Conservation (phyloP, 2,329 filamentous ascomycete species). For the Xylariaceae sp. region DNA sequence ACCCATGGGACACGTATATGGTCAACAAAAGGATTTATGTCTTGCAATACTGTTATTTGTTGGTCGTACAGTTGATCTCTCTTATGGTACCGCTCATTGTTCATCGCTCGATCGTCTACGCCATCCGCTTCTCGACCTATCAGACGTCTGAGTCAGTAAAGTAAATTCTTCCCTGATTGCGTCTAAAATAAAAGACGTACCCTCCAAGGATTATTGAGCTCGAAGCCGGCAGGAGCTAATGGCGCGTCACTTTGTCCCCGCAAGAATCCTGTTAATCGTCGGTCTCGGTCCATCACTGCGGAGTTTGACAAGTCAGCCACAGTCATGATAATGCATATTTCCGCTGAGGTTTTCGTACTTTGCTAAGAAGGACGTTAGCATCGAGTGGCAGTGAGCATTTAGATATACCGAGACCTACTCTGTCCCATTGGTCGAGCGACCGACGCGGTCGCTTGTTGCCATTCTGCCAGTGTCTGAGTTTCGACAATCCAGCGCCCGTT, state of each 20-base stretch:
- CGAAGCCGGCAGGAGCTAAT: slow-evolving; percentile 63
- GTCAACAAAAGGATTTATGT: slow-evolving; percentile 26
- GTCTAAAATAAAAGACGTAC: slow-evolving; percentile 50
- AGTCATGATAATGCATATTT: background rate
- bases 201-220: slow-evolving; percentile 68
- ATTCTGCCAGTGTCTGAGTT: slow-evolving; percentile 63
- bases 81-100: slow-evolving; percentile 14
- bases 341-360: slow-evolving; percentile 53
- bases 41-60: slow-evolving; percentile 29
- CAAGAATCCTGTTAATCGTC: slow-evolving; percentile 63
- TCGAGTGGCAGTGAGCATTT: background rate
- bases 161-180: slow-evolving; percentile 5
- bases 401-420: slow-evolving; percentile 48
- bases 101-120: slow-evolving; percentile 40
- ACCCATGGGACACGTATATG: slow-evolving; percentile 27
- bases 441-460: slow-evolving; percentile 66
- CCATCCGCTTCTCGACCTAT: slow-evolving; percentile 61
- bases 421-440: slow-evolving; percentile 68
- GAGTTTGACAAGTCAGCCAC: slow-evolving; percentile 25
- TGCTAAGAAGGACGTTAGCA: slow-evolving; percentile 52
- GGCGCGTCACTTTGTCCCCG: slow-evolving; percentile 64
- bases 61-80: slow-evolving; percentile 30
- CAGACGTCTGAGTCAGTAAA: slow-evolving; percentile 17
- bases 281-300: slow-evolving; percentile 70
- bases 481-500: slow-evolving; percentile 63